Conservation (phyloP, 768 basidiomycete species). For the Amanita subjunquillea region DNA sequence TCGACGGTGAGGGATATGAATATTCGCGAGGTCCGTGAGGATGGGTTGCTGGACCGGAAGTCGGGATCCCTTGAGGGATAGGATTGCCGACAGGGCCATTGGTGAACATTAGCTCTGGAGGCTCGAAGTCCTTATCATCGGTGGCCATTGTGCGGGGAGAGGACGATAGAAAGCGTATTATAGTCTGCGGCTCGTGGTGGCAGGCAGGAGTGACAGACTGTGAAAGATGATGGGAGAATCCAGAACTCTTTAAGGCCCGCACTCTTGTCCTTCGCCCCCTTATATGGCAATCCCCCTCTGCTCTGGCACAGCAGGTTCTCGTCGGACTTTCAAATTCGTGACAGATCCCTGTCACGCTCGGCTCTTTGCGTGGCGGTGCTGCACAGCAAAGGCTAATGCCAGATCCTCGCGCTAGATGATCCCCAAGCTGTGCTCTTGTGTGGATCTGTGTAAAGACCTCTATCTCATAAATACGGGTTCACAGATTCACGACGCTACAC, state of each 20-base stretch:
- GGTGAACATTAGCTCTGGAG: conserved; percentile 26
- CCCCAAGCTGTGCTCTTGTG: conserved; percentile 22
- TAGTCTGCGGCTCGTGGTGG: conserved; percentile 18
- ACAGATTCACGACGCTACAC: not conserved
- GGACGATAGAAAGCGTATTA: conserved; percentile 10
- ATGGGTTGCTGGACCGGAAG: conserved; percentile 30
- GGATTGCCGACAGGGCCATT: conserved; percentile 23
- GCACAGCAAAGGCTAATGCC: conserved; percentile 28
- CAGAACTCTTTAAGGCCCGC: conserved; percentile 11
- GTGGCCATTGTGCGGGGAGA: conserved; percentile 21
- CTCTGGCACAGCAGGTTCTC: conserved; percentile 3
- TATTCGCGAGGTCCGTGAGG: conserved; percentile 32
- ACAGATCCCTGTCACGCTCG: conserved; percentile 4
- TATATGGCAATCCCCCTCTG: not conserved
- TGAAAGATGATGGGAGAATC: conserved; percentile 17
- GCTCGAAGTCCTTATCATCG: conserved; percentile 9
- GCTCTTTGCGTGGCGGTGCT: conserved; percentile 25
- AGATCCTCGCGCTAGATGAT: conserved; percentile 11
- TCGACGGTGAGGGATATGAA: conserved; percentile 29
- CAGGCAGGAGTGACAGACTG: conserved; percentile 14
- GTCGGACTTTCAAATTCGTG: conserved; percentile 1
- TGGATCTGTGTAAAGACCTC: not conserved
- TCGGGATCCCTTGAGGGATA: conserved; percentile 32
- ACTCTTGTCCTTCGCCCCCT: conserved; percentile 1
- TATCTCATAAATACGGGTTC: not conserved